Base-by-base conservation (phyloP, 2,329 filamentous ascomycete species). In the Fusarium kyushuense region DNA sequence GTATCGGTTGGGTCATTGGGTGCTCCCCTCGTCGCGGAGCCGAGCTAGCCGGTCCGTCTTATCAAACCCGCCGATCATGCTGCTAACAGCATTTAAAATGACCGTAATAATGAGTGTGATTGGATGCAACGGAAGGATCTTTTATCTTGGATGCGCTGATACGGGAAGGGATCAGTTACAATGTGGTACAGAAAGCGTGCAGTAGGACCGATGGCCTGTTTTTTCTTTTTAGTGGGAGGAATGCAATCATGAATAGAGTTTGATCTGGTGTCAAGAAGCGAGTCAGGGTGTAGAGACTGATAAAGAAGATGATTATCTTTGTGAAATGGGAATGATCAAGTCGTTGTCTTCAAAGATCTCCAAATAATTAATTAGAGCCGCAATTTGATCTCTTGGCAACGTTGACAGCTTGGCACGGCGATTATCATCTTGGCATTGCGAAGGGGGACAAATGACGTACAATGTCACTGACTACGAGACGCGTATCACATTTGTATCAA, bases 1-100 rank as follows among this genome's bases (percentile, higher is more conserved):
- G 46, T 45, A 23, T 53, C 42, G 27, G 12, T 38, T 33, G 42
- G 29, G 40, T 54, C 54, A 60, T 23, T 38, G 40, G 40, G 30
- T 29, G 33, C 32, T 38, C 49, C 11, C 21, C 36, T 29, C 16
- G 19, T 13, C 59, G 38, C 52, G 47, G 61, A 32, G 27, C 62
- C 61, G 62, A 49, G 54, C 54, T 60, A 60, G 29, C 61, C 62
- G 61, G 38, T 65, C 21, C n/a, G n/a, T 64, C 60, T 59, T 65
- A 65, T 65, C 60, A 59, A 59, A 30, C 23, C 16, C 38, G 61
- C 53, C 40, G 61, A 64, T 64, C 61, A 25, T 21, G n/a, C 13
- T 36, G 16, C 61, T 46, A 64, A 59, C 38, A 16, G 36, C 46
- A 42, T 41, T 38, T 6, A 14, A 21, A 46, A 36, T 13, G 16